phyloP scores from a whole-genome alignment of 2,329 filamentous ascomycete genomes.

The Xylariaceae sp. region DNA sequence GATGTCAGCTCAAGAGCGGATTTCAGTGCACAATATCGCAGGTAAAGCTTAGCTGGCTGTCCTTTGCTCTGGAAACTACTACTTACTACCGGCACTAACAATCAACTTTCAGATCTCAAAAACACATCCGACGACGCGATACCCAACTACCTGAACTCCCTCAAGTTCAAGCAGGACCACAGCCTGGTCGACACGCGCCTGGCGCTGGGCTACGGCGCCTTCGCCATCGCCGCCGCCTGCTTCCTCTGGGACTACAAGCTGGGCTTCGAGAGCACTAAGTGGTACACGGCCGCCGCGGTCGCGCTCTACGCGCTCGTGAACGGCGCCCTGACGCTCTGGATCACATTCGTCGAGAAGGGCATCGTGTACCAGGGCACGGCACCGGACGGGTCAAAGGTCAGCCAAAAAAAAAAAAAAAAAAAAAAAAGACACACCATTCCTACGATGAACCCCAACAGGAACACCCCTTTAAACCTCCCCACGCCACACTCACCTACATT shows the following conservation, averaged over 20 bases:
- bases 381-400: slow-evolving; percentile 48
- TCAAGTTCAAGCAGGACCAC: slow-evolving; percentile 80
- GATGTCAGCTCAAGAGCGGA: slow-evolving; percentile 49
- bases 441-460: no score
- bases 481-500: neutral
- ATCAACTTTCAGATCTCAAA: slow-evolving; percentile 67
- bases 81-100: slow-evolving; percentile 8
- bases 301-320: slow-evolving; percentile 75
- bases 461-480: neutral
- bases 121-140: slow-evolving; percentile 95
- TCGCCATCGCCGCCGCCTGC: slow-evolving; percentile 71
- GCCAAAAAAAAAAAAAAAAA: no score
- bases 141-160: slow-evolving; percentile 83
- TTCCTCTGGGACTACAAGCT: slow-evolving; percentile 90
- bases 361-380: slow-evolving; percentile 70
- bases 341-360: slow-evolving; percentile 75
- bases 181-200: slow-evolving; percentile 76
- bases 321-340: slow-evolving; percentile 71
- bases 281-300: slow-evolving; percentile 75
- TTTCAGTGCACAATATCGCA: slow-evolving; percentile 62
- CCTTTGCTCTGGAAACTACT: neutral
- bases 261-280: slow-evolving; percentile 81
- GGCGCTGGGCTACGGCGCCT: slow-evolving; percentile 74
- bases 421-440: neutral
- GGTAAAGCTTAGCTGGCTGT: slow-evolving; percentile 36